A percentile compares a stretch with the other conserved stretches of the same genome.
These are phyloP conservation scores for Boeremia lycopersici DNA, from an alignment of 2,329 filamentous ascomycete species.

Conservation along the genomic window DNA sequence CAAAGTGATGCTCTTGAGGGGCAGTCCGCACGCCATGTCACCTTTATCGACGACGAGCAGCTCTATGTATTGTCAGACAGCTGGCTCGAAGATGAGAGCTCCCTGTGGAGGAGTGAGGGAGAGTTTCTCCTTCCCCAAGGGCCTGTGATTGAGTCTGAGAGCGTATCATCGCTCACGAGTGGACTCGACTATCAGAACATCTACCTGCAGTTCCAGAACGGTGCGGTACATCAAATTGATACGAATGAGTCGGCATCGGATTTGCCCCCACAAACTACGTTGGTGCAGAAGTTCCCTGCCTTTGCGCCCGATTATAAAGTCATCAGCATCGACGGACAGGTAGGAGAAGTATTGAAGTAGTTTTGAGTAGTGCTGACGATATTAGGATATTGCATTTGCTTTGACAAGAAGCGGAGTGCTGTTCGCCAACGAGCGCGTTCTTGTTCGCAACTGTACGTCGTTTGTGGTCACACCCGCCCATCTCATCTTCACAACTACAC, in stretches of 20 bases:
- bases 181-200: slow-evolving; percentile 29
- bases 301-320: slow-evolving; percentile 35
- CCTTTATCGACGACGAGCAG: slow-evolving; percentile 50
- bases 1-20: slow-evolving; percentile 23
- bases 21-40: slow-evolving; percentile 53
- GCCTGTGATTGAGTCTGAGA: slow-evolving; percentile 31
- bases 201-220: slow-evolving; percentile 33
- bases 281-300: slow-evolving; percentile 33
- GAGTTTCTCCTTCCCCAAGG: slow-evolving; percentile 28
- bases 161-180: slow-evolving; percentile 30
- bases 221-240: slow-evolving; percentile 26
- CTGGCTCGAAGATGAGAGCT: slow-evolving; percentile 40
- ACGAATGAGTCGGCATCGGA: slow-evolving; percentile 17
- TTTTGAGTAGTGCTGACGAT: slow-evolving; percentile 19
- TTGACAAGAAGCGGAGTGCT: slow-evolving; percentile 78
- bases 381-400: slow-evolving; percentile 61
- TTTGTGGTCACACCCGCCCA: slow-evolving; percentile 82
- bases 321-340: slow-evolving; percentile 31
- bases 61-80: slow-evolving; percentile 44
- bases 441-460: slow-evolving; percentile 90
- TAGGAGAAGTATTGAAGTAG: slow-evolving; percentile 12
- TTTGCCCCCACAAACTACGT: slow-evolving; percentile 22
- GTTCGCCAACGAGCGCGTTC: slow-evolving; percentile 74
- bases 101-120: slow-evolving; percentile 35
- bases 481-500: slow-evolving; percentile 89